A percentile compares a stretch with the other conserved stretches of the same genome.
Conservation (phyloP, 306 rosid species). For the Gleditsia sinensis region DNA sequence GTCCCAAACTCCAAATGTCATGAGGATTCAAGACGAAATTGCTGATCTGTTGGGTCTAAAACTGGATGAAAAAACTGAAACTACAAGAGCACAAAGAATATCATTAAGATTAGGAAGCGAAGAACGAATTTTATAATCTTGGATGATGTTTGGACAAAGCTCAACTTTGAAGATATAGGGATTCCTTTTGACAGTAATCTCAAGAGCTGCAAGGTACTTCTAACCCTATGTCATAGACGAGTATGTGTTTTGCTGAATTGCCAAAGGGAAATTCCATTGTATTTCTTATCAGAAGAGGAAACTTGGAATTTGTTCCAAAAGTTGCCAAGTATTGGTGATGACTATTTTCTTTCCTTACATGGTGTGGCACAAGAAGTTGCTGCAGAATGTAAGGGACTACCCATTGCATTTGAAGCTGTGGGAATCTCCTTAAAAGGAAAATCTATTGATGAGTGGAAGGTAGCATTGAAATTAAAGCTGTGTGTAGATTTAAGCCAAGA, state of each 20-base stretch:
- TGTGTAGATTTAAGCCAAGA: too few species aligned
- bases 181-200: neutral
- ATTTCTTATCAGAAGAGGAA: neutral
- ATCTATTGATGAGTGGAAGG: neutral
- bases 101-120: neutral
- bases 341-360: neutral
- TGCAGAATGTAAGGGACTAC: neutral
- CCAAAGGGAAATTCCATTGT: neutral
- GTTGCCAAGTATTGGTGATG: neutral
- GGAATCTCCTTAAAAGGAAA: neutral
- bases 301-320: neutral
- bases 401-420: neutral
- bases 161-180: neutral
- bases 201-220: neutral
- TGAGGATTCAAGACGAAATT: neutral
- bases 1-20: neutral
- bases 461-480: neutral
- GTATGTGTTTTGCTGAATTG: neutral
- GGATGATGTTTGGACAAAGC: neutral
- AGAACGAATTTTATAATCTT: neutral
- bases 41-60: neutral
- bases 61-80: neutral
- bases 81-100: neutral
- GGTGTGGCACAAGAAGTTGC: neutral
- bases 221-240: neutral